Evolutionary conservation across 768 basidiomycete genomes (phyloP), one percentile per base, ranked within the genome.

Genomic region (Daedaleopsis sinensis): DNA sequence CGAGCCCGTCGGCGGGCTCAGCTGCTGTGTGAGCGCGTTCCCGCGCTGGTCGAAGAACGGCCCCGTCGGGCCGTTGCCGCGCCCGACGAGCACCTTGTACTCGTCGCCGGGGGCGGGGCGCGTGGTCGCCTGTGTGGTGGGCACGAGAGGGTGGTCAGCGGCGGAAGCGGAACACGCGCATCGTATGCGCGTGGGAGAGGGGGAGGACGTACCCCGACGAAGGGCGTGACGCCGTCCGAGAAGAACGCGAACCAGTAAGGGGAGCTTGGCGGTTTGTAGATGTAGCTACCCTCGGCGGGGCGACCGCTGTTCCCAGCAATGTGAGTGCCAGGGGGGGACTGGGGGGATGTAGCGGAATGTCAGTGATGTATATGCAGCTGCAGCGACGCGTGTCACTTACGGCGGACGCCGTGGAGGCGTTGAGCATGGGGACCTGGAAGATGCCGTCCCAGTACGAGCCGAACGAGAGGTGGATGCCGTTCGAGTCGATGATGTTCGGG

Each of bases 41-140:
- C 52, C 52, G 37, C 23, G 38, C 38, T 53, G 36, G n/a, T 21
- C 52, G 38, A 5, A 16, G 52, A 53, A 53, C 7, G 52, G 52
- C 5, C 52, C 52, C 16, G n/a, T n/a, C n/a, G 37, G 37, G 37
- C 19, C 21, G 2, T 36, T 53, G 10, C 52, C 37, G 37, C 52
- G 52, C 38, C 52, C 52, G 21, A 53, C 52, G 38, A 38, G 52
- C n/a, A 53, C 52, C 37, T 53, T 53, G 52, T 53, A 53, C 52
- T 53, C 52, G 4, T 53, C 2, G 37, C 52, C 52, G 38, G 52
- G n/a, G 18, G 52, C n/a, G 8, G 52, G 52, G 36, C 52, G 52
- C 9, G 18, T 1, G 15, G 52, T 53, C 11, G 52, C 32, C 51
- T 52, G 36, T 27, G 18, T 5, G 18, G 39, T 5, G 39, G 5